A percentile compares a stretch with the other conserved stretches of the same genome.
Evolutionary conservation across 2,329 filamentous ascomycete species (phyloP).

Genomic region (Penicillium sp.): DNA sequence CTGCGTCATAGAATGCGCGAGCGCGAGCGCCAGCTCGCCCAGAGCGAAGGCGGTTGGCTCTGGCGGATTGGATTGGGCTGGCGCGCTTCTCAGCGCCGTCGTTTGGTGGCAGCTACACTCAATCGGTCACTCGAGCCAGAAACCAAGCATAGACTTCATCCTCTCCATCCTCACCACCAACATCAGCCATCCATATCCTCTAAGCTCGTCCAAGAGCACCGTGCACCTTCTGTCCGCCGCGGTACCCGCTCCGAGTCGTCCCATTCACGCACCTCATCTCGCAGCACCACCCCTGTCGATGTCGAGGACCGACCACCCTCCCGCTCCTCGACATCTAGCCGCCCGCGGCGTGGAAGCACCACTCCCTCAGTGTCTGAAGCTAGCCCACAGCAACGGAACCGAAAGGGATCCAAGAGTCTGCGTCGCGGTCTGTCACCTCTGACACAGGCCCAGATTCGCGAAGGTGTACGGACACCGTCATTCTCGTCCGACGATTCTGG

Average conservation of each 20-base stretch:
- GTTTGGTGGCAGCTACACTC: slow-evolving; percentile 27
- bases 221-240: slow-evolving; percentile 29
- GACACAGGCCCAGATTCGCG: slow-evolving; percentile 37
- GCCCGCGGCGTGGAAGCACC: slow-evolving; percentile 35
- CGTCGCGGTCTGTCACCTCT: slow-evolving; percentile 34
- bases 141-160: slow-evolving; percentile 25
- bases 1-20: slow-evolving; percentile 66
- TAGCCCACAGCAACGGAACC: slow-evolving; percentile 29
- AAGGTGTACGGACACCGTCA: slow-evolving; percentile 31
- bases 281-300: slow-evolving; percentile 40
- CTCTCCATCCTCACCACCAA: slow-evolving; percentile 17
- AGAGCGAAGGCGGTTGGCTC: slow-evolving; percentile 66
- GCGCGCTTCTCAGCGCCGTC: slow-evolving; percentile 32
- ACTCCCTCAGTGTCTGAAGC: slow-evolving; percentile 30
- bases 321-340: slow-evolving; percentile 29
- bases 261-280: slow-evolving; percentile 42
- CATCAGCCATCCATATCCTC: slow-evolving; percentile 27
- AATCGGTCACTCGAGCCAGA: slow-evolving; percentile 27
- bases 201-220: slow-evolving; percentile 27
- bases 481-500: slow-evolving; percentile 37
- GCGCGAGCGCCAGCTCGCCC: slow-evolving; percentile 63
- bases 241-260: slow-evolving; percentile 36
- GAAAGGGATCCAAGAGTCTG: slow-evolving; percentile 30
- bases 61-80: slow-evolving; percentile 72
- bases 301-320: slow-evolving; percentile 37